Conservation (phyloP, 2,329 filamentous ascomycete species). For the Zasmidium citrigriseum region DNA sequence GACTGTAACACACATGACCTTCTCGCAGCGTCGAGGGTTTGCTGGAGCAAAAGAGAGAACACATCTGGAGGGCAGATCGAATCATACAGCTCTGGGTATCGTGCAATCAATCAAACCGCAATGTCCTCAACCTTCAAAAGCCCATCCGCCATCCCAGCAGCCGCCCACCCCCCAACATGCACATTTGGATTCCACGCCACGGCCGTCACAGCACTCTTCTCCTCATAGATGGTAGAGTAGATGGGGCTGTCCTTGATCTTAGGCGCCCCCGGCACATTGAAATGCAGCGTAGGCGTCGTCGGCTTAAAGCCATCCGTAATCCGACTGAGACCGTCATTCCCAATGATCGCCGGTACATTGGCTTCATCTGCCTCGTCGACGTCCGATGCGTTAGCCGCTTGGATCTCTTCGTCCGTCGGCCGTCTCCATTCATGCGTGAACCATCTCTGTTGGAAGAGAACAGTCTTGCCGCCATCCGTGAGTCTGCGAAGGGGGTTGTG, state of each 20-base stretch:
- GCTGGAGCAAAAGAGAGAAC: too few relatives aligned
- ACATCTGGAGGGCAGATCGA: too few relatives aligned
- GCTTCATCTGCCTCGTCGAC: background rate
- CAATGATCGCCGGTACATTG: constrained; percentile 3
- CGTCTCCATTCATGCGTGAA: constrained; percentile 59
- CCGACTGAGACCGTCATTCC: constrained; percentile 29
- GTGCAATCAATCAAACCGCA: constrained; percentile 13
- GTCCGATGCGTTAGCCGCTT: background rate
- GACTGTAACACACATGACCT: too few relatives aligned
- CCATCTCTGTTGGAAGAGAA: constrained; percentile 57
- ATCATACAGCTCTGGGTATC: too few relatives aligned
- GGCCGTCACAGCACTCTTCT: constrained; percentile 45
- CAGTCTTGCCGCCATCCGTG: constrained; percentile 49
- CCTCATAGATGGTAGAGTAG: constrained; percentile 47
- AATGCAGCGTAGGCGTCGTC: constrained; percentile 23
- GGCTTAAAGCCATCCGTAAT: constrained; percentile 47
- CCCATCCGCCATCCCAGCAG: constrained; percentile 51
- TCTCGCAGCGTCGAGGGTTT: too few relatives aligned
- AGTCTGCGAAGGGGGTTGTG: constrained; percentile 56
- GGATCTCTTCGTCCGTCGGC: constrained; percentile 19
- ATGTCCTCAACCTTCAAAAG: constrained; percentile 53
- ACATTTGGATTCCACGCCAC: constrained; percentile 56
- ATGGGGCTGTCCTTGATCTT: constrained; percentile 23
- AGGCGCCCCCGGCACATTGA: constrained; percentile 16
- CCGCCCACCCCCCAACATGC: constrained; percentile 52